A percentile compares a stretch with the other conserved stretches of the same genome.
phyloP scores from a whole-genome alignment of 352 stramenopile genomes.

The Phytopythium chamaehyphon region DNA sequence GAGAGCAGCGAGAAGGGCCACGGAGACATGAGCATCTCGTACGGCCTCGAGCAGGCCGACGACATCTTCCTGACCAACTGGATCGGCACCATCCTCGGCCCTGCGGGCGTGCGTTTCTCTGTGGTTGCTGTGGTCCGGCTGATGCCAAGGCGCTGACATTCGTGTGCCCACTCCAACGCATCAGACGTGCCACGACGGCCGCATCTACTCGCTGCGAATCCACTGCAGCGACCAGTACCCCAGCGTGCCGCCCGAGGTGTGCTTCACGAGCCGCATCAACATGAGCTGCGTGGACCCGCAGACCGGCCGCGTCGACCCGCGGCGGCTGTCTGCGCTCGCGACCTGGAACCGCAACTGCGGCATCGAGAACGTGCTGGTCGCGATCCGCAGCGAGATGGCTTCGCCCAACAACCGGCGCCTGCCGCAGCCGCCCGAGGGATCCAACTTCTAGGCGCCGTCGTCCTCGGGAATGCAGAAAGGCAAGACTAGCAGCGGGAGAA shows the following conservation, averaged over 20 bases:
- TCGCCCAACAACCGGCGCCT: slow-evolving; percentile 86
- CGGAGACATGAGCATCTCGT: slow-evolving; percentile 93
- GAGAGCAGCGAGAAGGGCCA: slow-evolving; percentile 91
- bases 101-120: slow-evolving; percentile 83
- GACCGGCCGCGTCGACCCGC: slow-evolving; percentile 74
- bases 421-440: slow-evolving; percentile 88
- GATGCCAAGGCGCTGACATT: background rate
- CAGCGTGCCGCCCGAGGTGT: slow-evolving; percentile 90
- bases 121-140: background rate
- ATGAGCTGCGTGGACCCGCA: slow-evolving; percentile 95
- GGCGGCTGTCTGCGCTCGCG: slow-evolving; percentile 60
- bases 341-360: slow-evolving; percentile 87
- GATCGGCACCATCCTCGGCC: slow-evolving; percentile 97
- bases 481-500: background rate
- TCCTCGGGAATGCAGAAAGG: background rate
- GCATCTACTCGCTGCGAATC: slow-evolving; percentile 96
- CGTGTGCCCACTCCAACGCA: background rate
- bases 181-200: slow-evolving; percentile 94
- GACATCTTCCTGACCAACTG: slow-evolving; percentile 98
- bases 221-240: slow-evolving; percentile 94
- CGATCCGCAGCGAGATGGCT: slow-evolving; percentile 88
- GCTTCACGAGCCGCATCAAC: slow-evolving; percentile 97
- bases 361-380: slow-evolving; percentile 89
- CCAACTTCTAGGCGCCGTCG: slow-evolving; percentile 82
- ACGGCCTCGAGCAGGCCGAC: slow-evolving; percentile 93